These are phyloP conservation scores for Haplographium delicatum DNA, from an alignment of 495 filamentous ascomycete genomes.

Conservation along the genomic window DNA sequence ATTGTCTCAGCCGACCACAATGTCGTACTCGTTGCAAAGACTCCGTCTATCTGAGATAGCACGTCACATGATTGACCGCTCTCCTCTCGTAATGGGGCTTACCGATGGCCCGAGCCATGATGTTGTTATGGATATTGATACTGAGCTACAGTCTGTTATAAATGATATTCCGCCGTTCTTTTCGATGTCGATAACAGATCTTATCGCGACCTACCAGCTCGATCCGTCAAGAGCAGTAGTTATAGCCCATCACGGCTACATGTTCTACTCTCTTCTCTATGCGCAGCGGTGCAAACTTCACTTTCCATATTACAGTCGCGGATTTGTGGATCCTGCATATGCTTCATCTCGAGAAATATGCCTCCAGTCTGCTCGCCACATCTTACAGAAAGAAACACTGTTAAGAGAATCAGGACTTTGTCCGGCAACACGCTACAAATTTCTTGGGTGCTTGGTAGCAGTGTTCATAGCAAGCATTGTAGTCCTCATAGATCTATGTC, in stretches of 20 bases:
- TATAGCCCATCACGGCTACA: conserved; percentile 33
- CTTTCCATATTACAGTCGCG: conserved; percentile 32
- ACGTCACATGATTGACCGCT: conserved; percentile 37
- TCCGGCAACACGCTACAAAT: no score
- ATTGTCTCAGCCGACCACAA: conserved; percentile 34
- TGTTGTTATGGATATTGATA: conserved; percentile 30
- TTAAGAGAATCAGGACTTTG: conserved; percentile 29
- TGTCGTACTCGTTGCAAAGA: conserved; percentile 42
- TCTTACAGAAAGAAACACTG: conserved; percentile 29
- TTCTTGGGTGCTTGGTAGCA: no score
- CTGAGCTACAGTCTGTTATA: conserved; percentile 27
- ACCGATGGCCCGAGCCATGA: conserved; percentile 16
- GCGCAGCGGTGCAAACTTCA: conserved; percentile 38
- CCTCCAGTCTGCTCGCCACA: conserved; percentile 31
- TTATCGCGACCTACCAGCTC: no score
- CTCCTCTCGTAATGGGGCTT: conserved; percentile 20
- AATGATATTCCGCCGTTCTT: conserved; percentile 11
- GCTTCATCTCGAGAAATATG: conserved; percentile 32
- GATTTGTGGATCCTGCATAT: conserved; percentile 25
- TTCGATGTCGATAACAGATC: conserved; percentile 19
- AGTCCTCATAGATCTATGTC: conserved; percentile 40
- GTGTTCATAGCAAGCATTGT: conserved; percentile 45
- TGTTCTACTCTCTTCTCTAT: conserved; percentile 31
- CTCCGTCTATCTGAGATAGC: conserved; percentile 41
- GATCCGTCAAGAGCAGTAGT: no score